Conservation (phyloP, 1,284 basidiomycete species). For the Singerocomus inundabilis region DNA sequence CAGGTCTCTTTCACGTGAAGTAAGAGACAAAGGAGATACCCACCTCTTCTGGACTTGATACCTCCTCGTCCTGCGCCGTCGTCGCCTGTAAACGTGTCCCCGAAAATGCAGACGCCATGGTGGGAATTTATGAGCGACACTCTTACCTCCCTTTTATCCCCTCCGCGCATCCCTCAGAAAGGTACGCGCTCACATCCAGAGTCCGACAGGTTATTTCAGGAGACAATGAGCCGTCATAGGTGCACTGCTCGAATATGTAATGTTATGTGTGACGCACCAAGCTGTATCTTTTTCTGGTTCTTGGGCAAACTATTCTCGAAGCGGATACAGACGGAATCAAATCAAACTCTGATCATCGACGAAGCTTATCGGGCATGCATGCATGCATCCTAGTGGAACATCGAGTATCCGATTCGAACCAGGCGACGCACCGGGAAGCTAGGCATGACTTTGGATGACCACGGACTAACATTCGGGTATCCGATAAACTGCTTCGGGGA, state of each 20-base stretch:
- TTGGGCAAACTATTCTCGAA: neutral
- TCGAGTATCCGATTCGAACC: neutral
- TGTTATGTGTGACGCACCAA: neutral
- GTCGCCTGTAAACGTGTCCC: neutral
- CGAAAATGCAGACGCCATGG: slow-evolving; percentile 4
- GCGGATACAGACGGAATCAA: neutral
- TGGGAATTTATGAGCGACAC: neutral
- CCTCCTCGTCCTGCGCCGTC: neutral
- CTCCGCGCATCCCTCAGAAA: neutral
- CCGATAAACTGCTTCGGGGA: neutral
- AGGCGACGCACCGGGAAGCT: neutral
- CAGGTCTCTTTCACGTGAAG: neutral
- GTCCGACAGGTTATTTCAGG: neutral
- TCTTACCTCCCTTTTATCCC: slow-evolving; percentile 13
- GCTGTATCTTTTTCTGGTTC: neutral
- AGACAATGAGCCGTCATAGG: neutral
- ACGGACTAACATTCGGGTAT: neutral
- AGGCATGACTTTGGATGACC: neutral
- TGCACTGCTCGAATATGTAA: neutral
- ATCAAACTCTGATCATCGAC: neutral
- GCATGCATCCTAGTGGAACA: neutral
- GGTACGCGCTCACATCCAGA: neutral
- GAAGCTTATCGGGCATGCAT: neutral
- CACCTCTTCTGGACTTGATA: slow-evolving; percentile 18
- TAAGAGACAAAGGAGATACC: neutral